A percentile compares a stretch with the other conserved stretches of the same genome.
These are phyloP conservation scores for Parsonsia alboflavescens DNA, from an alignment of 257 asterid genomes.

Conservation along the genomic window DNA sequence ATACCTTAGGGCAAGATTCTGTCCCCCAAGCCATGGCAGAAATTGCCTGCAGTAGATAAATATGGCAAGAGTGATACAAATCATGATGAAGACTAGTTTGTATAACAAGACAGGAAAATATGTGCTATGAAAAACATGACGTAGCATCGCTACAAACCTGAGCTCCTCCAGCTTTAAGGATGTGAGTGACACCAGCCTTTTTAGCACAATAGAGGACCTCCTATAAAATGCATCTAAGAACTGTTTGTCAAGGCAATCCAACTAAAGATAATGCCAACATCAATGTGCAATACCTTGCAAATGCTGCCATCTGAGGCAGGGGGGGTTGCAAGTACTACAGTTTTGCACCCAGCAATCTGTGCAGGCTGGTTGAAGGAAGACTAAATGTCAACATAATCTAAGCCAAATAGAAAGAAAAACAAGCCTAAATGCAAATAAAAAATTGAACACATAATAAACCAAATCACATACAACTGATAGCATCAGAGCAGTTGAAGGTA, in stretches of 20 bases:
- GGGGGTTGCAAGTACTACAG: constrained; percentile 93
- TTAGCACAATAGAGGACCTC: constrained; percentile 97
- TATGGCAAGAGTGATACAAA: background rate
- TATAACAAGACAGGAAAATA: background rate
- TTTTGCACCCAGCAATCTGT: constrained; percentile 97
- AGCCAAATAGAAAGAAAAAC: constrained; percentile 8
- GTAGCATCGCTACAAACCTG: constrained; percentile 47
- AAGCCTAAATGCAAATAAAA: constrained; percentile 7
- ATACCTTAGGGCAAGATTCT: constrained; percentile 95
- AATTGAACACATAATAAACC: constrained; percentile 9
- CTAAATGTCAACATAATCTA: constrained; percentile 7
- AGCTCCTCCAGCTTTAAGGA: constrained; percentile 99
- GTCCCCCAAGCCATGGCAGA: constrained; percentile 99
- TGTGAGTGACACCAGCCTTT: constrained; percentile 96
- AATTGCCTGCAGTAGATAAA: constrained; percentile 55
- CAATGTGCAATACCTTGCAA: constrained; percentile 60
- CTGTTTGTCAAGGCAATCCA: background rate
- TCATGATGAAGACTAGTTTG: background rate
- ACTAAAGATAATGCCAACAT: background rate
- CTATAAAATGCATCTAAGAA: constrained; percentile 29
- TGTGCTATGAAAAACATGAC: background rate
- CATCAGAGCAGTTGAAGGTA: constrained; percentile 98
- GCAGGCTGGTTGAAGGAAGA: constrained; percentile 71
- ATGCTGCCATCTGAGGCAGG: constrained; percentile 86
- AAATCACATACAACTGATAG: constrained; percentile 81